Conservation (phyloP, 805 yeast genomes). For the Zygotorulaspora sp. region DNA sequence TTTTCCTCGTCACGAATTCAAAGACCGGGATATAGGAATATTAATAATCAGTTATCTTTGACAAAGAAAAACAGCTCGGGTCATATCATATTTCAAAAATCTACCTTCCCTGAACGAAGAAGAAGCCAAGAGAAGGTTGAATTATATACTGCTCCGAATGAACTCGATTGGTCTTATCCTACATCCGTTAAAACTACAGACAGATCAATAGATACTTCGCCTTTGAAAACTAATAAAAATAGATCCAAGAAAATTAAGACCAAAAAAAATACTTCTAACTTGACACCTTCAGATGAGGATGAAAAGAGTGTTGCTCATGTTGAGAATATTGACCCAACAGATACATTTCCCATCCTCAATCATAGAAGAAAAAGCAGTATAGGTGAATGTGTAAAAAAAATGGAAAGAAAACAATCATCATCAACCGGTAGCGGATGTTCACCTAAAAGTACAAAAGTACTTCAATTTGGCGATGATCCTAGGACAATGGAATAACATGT, state of each 20-base stretch:
- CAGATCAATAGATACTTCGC: constrained; percentile 5
- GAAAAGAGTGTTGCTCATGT: constrained; percentile 8
- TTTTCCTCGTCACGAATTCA: constrained; percentile 21
- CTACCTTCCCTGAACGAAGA: constrained; percentile 3
- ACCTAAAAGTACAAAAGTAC: constrained; percentile 4
- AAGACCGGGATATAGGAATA: constrained; percentile 9
- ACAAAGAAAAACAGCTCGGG: constrained; percentile 23
- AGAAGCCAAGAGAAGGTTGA: constrained; percentile 9
- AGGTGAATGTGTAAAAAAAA: constrained; percentile 5
- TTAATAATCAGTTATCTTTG: constrained; percentile 15
- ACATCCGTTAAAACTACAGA: constrained; percentile 5
- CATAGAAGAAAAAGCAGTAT: constrained; percentile 8
- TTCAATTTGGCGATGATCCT: background rate
- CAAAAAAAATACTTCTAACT: constrained; percentile 2
- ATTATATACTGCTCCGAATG: constrained; percentile 9
- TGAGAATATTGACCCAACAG: constrained; percentile 9
- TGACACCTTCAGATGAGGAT: constrained; percentile 15
- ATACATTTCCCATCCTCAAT: constrained; percentile 3
- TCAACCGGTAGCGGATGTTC: constrained; percentile 11
- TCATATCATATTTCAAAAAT: constrained; percentile 15
- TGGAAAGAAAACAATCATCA: constrained; percentile 5
- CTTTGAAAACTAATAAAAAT: constrained; percentile 4
- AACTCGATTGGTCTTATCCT: constrained; percentile 6
- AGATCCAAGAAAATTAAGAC: constrained; percentile 5
- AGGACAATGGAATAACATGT: background rate